phyloP scores from a whole-genome alignment of 305 asterid genomes.

The Solanum hybrid region DNA sequence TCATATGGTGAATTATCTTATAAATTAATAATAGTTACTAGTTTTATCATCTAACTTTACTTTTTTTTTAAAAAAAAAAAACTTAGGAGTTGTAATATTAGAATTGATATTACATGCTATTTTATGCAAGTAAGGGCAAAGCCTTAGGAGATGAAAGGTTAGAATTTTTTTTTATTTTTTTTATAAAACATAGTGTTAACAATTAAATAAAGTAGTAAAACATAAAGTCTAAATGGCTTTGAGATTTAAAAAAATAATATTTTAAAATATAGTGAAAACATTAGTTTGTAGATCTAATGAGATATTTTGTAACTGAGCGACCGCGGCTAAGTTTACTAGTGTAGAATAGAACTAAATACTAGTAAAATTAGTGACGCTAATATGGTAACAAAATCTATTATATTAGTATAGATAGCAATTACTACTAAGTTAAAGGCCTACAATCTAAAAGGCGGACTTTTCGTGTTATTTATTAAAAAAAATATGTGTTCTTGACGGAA shows the following conservation, averaged over 20 bases:
- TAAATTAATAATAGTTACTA: neutral
- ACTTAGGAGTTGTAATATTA: neutral
- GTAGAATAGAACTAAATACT: neutral
- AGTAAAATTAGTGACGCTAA: neutral
- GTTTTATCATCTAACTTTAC: neutral
- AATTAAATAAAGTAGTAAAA: too few relatives aligned
- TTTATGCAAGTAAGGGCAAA: neutral
- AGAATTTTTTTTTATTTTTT: too few relatives aligned
- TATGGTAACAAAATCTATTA: neutral
- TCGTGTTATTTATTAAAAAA: too few relatives aligned
- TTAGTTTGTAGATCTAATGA: neutral
- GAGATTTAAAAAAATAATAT: too few relatives aligned
- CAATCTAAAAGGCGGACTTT: neutral
- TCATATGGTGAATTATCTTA: neutral
- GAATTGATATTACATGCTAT: neutral
- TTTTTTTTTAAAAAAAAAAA: too few relatives aligned
- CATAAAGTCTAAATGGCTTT: too few relatives aligned
- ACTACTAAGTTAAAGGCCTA: neutral
- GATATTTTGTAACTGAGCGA: neutral
- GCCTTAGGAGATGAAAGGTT: neutral
- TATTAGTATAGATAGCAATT: neutral
- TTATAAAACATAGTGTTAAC: neutral
- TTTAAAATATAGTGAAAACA: neutral
- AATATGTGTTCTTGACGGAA: neutral
- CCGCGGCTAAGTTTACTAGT: neutral